These are phyloP conservation scores for Chamaecrista fasciculata DNA, from an alignment of 306 rosid genomes.

Conservation along the genomic window DNA sequence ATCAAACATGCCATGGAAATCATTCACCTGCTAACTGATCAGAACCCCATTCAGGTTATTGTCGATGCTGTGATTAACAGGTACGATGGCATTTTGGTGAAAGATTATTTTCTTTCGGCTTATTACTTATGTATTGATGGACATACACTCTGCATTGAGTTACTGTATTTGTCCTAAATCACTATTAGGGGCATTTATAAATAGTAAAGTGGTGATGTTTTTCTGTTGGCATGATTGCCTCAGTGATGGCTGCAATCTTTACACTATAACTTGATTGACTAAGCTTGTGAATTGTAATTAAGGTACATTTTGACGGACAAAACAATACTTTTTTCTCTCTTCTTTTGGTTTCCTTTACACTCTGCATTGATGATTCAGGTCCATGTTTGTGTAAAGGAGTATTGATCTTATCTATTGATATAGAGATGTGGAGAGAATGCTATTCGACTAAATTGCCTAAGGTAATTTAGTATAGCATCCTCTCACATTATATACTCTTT, in stretches of 20 bases:
- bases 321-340: background rate
- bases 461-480: too few relatives aligned
- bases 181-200: background rate
- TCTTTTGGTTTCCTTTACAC: background rate
- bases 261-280: background rate
- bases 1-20: conserved; percentile 64
- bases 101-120: background rate
- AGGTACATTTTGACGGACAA: background rate
- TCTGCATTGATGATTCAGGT: too few relatives aligned
- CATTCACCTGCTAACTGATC: conserved; percentile 60
- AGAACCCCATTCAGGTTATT: conserved; percentile 59
- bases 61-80: conserved; percentile 65
- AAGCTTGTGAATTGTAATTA: background rate
- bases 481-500: too few relatives aligned
- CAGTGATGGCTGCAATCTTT: conserved; percentile 24
- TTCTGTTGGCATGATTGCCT: conserved; percentile 26
- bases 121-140: background rate
- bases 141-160: background rate
- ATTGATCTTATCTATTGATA: too few relatives aligned
- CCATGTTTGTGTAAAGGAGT: too few relatives aligned
- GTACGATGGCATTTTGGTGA: background rate
- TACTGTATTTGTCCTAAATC: background rate
- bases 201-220: background rate
- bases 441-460: too few relatives aligned
- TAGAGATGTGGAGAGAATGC: too few relatives aligned